Base-by-base conservation (phyloP, 148 eudicot species). In the Chenopodium suecicum region DNA sequence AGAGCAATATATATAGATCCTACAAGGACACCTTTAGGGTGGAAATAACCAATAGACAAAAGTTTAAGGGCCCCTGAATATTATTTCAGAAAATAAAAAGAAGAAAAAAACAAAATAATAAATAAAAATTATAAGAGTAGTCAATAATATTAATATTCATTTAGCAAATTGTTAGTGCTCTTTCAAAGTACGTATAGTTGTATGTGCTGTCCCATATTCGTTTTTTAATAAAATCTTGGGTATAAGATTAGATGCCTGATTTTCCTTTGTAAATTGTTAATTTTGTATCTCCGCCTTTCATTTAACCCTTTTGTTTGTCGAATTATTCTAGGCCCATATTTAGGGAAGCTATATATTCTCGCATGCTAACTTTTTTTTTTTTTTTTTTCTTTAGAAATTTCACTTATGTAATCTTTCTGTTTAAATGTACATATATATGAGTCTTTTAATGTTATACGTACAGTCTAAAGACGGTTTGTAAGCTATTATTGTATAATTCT, bases 121-220 rank as follows among this genome's bases (percentile, higher is more conserved):
- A 5, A 41, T 6, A 41, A 0, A 37, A 5, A 41, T 4, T 41
- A 20, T 0, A 3, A 62, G 50, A 44, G 44, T 20, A 44, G 54
- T 54, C 58, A 72, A 74, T 41, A 72, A 48, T 37, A 54, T 44
- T 37, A 41, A 41, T 41, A 41, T 41, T 41, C 44, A 41, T 41
- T 23, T 31, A 68, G 79, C 80, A 80, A 80, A 60, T 76, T 78
- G 29, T 48, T 50, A 81, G 83, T 84, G 77, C 81, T 67, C 75
- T 77, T 32, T 64, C 81, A 72, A 80, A 63, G 71, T 75, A 84
- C 66, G 77, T 73, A 76, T 47, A 41, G 82, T 80, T 32, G 80
- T 75, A 70, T 80, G 85, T 83, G 85, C 83, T 79, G 83, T 80
- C 83, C 10, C 83, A 46, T 62, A 75, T 80, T 75, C 79, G 14